phyloP scores from a whole-genome alignment of 2,329 filamentous ascomycete species.

The Cladophialophora carrionii region DNA sequence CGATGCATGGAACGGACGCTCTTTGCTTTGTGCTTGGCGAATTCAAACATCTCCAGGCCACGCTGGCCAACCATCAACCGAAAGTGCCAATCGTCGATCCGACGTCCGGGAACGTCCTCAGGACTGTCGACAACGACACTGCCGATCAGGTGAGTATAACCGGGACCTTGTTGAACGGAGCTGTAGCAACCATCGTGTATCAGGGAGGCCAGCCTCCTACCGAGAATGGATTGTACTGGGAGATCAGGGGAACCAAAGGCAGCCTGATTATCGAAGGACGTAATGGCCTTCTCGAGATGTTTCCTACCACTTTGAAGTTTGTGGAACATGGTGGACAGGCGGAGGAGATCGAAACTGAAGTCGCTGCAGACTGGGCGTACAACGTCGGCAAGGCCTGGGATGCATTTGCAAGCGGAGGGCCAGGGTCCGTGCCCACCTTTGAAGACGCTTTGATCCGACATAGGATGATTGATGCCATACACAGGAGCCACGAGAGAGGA shows the following conservation, averaged over 20 bases:
- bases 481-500: constrained; percentile 29
- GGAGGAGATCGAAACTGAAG: constrained; percentile 22
- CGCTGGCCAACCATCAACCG: constrained; percentile 27
- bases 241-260: constrained; percentile 34
- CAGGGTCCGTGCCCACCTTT: constrained; percentile 26
- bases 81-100: constrained; percentile 20
- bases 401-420: constrained; percentile 26
- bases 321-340: constrained; percentile 21
- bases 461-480: constrained; percentile 34
- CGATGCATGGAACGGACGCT: constrained; percentile 31
- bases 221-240: constrained; percentile 30
- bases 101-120: constrained; percentile 9
- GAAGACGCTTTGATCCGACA: constrained; percentile 33
- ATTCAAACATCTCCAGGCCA: constrained; percentile 28
- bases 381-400: constrained; percentile 33
- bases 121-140: constrained; percentile 23
- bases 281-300: constrained; percentile 30
- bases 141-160: constrained; percentile 31
- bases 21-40: constrained; percentile 33
- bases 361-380: constrained; percentile 19
- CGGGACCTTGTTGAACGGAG: constrained; percentile 22
- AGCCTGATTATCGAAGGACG: constrained; percentile 28
- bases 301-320: constrained; percentile 29
- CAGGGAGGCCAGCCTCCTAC: constrained; percentile 19
- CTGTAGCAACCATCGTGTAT: constrained; percentile 26